Evolutionary conservation across 2,329 filamentous ascomycete genomes (phyloP).

Genomic region (Beauveria sp.): DNA sequence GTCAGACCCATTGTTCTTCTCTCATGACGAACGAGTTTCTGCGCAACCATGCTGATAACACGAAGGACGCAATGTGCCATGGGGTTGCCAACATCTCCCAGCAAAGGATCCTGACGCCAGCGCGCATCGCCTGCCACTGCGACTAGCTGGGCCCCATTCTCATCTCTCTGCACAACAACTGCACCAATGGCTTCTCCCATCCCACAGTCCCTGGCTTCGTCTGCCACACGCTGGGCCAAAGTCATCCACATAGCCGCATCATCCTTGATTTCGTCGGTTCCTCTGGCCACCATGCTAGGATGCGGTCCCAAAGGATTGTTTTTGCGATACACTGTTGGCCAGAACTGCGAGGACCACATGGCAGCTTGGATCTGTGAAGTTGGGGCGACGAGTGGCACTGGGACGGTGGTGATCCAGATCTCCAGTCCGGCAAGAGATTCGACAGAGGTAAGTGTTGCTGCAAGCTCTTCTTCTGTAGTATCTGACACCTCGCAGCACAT

Average conservation of each 20-base stretch:
- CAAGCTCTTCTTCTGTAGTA: conserved; percentile 47
- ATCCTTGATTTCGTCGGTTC: conserved; percentile 59
- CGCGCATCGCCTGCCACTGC: conserved; percentile 72
- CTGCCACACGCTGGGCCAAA: conserved; percentile 57
- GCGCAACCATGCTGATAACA: conserved; percentile 75
- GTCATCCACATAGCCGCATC: conserved; percentile 61
- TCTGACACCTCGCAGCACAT: conserved; percentile 44
- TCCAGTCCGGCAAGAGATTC: conserved; percentile 42
- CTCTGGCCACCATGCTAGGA: conserved; percentile 63
- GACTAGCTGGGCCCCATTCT: conserved; percentile 49
- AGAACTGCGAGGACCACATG: conserved; percentile 68
- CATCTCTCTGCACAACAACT: conserved; percentile 62
- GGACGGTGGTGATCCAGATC: conserved; percentile 53
- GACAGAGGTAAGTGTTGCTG: conserved; percentile 36
- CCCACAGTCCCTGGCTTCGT: conserved; percentile 47
- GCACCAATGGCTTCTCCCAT: conserved; percentile 66
- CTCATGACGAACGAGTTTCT: conserved; percentile 53
- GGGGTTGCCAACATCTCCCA: conserved; percentile 54
- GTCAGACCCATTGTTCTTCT: conserved; percentile 31
- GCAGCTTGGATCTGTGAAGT: conserved; percentile 69
- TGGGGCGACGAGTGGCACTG: conserved; percentile 65
- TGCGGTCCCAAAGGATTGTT: conserved; percentile 83
- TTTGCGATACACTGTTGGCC: conserved; percentile 80
- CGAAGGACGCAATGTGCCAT: conserved; percentile 73
- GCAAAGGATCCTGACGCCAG: conserved; percentile 48